These are phyloP conservation scores for Boletales sp. DNA, from an alignment of 768 basidiomycete genomes.

Conservation along the genomic window DNA sequence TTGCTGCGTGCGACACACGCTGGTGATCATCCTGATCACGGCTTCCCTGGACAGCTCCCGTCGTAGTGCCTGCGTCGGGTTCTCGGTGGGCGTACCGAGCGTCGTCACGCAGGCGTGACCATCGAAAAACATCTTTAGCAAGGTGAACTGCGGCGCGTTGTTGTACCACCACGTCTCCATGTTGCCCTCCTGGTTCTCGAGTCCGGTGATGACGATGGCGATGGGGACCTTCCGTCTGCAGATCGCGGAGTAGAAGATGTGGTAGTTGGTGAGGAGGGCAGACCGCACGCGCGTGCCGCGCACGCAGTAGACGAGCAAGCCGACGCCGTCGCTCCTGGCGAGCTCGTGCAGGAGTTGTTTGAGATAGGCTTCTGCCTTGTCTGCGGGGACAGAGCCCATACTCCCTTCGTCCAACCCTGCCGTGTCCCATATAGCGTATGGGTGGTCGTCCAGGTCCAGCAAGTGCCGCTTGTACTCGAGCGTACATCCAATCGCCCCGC, in stretches of 20 bases:
- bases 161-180: conserved; percentile 34
- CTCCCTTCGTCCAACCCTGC: conserved; percentile 31
- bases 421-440: conserved; percentile 31
- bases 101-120: conserved; percentile 34
- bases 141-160: conserved; percentile 22
- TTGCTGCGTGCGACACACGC: conserved; percentile 15
- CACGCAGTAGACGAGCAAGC: conserved; percentile 40
- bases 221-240: conserved; percentile 39
- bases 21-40: conserved; percentile 20
- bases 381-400: conserved; percentile 25
- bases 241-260: conserved; percentile 37
- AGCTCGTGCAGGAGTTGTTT: conserved; percentile 35
- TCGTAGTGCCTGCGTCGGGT: conserved; percentile 11
- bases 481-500: conserved; percentile 34
- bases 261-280: conserved; percentile 36
- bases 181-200: conserved; percentile 34
- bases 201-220: conserved; percentile 38
- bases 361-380: conserved; percentile 29
- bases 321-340: conserved; percentile 33
- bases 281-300: conserved; percentile 37
- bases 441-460: conserved; percentile 14
- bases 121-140: conserved; percentile 26
- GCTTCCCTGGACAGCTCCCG: conserved; percentile 21
- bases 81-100: conserved; percentile 14
- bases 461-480: conserved; percentile 26